A percentile compares a stretch with the other conserved stretches of the same genome.
These are phyloP conservation scores for Trichoderma asperellum DNA, from an alignment of 2,329 filamentous ascomycete genomes.

Conservation along the genomic window DNA sequence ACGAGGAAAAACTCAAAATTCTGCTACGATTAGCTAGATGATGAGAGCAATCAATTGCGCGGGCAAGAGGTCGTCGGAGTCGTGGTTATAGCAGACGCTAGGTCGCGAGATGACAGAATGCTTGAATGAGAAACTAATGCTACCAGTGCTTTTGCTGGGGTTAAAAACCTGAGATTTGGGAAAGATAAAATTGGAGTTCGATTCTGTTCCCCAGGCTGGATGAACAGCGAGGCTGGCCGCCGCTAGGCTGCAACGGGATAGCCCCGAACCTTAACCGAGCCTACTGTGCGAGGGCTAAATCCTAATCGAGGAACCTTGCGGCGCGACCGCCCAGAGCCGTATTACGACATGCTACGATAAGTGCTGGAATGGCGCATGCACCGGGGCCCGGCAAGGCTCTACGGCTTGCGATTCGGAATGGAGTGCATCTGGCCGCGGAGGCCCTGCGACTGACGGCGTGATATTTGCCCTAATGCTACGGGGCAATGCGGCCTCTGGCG, in stretches of 20 bases:
- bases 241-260: constrained; percentile 33
- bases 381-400: not conserved
- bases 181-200: constrained; percentile 40
- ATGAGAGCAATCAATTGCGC: constrained; percentile 21
- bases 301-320: constrained; percentile 36
- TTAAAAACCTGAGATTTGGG: constrained; percentile 43
- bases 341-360: constrained; percentile 26
- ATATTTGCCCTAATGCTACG: constrained; percentile 15
- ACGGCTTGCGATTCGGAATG: not conserved
- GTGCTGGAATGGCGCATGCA: constrained; percentile 10
- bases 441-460: constrained; percentile 8
- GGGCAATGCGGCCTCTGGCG: constrained; percentile 5
- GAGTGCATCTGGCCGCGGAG: not conserved
- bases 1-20: not conserved
- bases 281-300: constrained; percentile 41
- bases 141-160: constrained; percentile 32
- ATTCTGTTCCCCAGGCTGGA: constrained; percentile 31
- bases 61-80: constrained; percentile 15
- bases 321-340: constrained; percentile 1
- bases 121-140: constrained; percentile 28
- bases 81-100: constrained; percentile 28
- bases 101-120: constrained; percentile 31
- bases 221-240: constrained; percentile 27
- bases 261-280: constrained; percentile 40
- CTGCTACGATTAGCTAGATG: constrained; percentile 22